phyloP scores from a whole-genome alignment of 192 early-diverging fungal genomes.

The Powellomyces hirtus region DNA sequence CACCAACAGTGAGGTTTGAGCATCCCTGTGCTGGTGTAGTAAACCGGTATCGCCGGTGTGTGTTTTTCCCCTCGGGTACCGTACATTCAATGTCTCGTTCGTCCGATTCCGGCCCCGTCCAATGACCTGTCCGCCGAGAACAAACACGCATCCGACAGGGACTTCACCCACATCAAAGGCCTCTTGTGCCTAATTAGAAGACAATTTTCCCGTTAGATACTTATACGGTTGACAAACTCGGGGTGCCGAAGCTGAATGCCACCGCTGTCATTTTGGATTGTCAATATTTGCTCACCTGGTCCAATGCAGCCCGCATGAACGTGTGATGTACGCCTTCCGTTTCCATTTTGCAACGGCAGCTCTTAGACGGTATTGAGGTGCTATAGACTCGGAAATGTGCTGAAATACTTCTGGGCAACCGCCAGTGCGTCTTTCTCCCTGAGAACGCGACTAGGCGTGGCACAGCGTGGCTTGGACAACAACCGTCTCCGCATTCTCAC shows the following conservation, averaged over 20 bases:
- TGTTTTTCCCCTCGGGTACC: too few species aligned
- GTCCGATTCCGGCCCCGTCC: constrained; percentile 85
- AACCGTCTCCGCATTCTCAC: too few species aligned
- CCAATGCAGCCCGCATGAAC: constrained; percentile 15
- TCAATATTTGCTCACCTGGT: constrained; percentile 6
- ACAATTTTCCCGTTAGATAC: background rate
- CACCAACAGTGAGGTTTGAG: background rate
- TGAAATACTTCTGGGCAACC: too few species aligned
- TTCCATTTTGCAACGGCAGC: too few species aligned
- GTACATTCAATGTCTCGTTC: constrained; percentile 83
- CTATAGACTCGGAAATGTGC: too few species aligned
- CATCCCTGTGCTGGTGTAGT: too few species aligned
- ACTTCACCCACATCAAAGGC: constrained; percentile 83
- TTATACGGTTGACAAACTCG: background rate
- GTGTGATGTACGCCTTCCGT: background rate
- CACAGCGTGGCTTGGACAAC: too few species aligned
- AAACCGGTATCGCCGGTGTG: too few species aligned
- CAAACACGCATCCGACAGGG: constrained; percentile 95
- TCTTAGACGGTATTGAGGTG: too few species aligned
- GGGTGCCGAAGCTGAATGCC: background rate
- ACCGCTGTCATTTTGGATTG: background rate
- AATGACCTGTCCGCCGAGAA: constrained; percentile 63
- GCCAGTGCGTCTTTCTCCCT: too few species aligned
- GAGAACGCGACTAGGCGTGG: too few species aligned
- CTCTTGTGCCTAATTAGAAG: constrained; percentile 63